These are phyloP conservation scores for Ophiostoma perfectum DNA, from an alignment of 2,329 filamentous ascomycete genomes.

Conservation along the genomic window DNA sequence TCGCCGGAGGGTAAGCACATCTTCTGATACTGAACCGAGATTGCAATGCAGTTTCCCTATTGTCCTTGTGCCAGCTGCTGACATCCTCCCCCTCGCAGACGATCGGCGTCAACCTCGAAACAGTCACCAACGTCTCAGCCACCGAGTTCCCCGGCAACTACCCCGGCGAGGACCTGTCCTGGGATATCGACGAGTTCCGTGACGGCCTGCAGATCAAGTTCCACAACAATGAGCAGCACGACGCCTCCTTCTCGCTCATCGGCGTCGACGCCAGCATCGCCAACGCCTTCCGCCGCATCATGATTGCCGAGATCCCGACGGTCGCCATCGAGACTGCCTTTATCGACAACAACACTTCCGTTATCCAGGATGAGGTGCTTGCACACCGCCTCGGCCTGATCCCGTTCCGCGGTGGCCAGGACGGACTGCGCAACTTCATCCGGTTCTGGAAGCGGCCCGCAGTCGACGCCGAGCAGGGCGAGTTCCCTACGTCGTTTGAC, in stretches of 20 bases:
- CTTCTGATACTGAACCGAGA: neutral
- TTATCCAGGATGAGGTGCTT: slow-evolving; percentile 96
- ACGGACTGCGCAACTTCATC: slow-evolving; percentile 71
- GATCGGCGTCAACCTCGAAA: slow-evolving; percentile 83
- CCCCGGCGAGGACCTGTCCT: slow-evolving; percentile 68
- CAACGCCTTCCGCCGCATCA: slow-evolving; percentile 94
- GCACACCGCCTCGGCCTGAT: slow-evolving; percentile 85
- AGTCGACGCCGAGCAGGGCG: slow-evolving; percentile 47
- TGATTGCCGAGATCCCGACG: slow-evolving; percentile 89
- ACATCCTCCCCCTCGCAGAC: slow-evolving; percentile 48
- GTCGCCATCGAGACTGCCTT: slow-evolving; percentile 92
- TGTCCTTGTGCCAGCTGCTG: neutral
- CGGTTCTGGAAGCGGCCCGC: slow-evolving; percentile 71
- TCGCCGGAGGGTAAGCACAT: slow-evolving; percentile 51
- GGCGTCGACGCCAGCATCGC: slow-evolving; percentile 88
- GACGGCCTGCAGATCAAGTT: slow-evolving; percentile 57
- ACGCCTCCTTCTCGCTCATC: slow-evolving; percentile 84
- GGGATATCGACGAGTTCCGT: slow-evolving; percentile 43
- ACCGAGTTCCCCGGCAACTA: slow-evolving; percentile 91
- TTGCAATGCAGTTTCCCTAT: neutral
- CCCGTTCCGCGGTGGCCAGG: slow-evolving; percentile 73
- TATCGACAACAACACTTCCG: slow-evolving; percentile 92
- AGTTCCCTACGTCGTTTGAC: slow-evolving; percentile 56
- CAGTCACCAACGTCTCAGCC: slow-evolving; percentile 79
- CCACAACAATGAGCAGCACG: slow-evolving; percentile 71